A percentile compares a stretch with the other conserved stretches of the same genome.
Evolutionary conservation across 1,284 basidiomycete species (phyloP).

Genomic region (Malassezia psittaci): DNA sequence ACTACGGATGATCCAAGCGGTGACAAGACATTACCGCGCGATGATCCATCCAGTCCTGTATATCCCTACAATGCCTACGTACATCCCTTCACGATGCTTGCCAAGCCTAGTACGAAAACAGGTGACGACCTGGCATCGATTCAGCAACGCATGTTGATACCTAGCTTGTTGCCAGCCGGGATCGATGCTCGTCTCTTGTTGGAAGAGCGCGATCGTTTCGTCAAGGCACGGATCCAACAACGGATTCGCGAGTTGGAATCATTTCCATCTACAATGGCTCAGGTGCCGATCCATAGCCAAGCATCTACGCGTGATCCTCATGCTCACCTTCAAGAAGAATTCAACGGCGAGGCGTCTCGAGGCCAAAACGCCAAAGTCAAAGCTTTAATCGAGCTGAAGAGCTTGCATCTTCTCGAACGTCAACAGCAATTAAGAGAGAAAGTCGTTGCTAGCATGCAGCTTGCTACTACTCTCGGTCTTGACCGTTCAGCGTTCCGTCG

Average conservation of each 20-base stretch:
- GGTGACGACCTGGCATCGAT: slow-evolving; percentile 54
- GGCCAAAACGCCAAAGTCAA: slow-evolving; percentile 61
- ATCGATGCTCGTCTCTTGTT: slow-evolving; percentile 83
- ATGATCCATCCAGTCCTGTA: slow-evolving; percentile 67
- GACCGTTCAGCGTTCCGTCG: slow-evolving; percentile 87
- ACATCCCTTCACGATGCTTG: slow-evolving; percentile 63
- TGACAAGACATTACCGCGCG: slow-evolving; percentile 37
- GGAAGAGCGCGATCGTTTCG: slow-evolving; percentile 79
- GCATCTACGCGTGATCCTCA: slow-evolving; percentile 16
- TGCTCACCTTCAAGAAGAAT: slow-evolving; percentile 25
- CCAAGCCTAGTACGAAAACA: slow-evolving; percentile 31
- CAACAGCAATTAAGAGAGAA: slow-evolving; percentile 76
- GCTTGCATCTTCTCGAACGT: slow-evolving; percentile 78
- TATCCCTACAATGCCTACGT: slow-evolving; percentile 93
- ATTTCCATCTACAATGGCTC: slow-evolving; percentile 63
- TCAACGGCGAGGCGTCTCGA: slow-evolving; percentile 9
- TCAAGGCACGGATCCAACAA: slow-evolving; percentile 79
- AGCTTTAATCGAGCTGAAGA: slow-evolving; percentile 87
- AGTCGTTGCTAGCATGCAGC: slow-evolving; percentile 74
- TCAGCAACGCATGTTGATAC: slow-evolving; percentile 70
- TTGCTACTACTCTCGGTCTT: slow-evolving; percentile 73
- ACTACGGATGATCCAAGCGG: neutral
- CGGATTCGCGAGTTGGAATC: slow-evolving; percentile 78
- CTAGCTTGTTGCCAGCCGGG: slow-evolving; percentile 81
- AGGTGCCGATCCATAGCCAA: slow-evolving; percentile 19